Evolutionary conservation across 805 yeast genomes (phyloP), one percentile per base, ranked within the genome.

Genomic region (Naumovozyma baii): DNA sequence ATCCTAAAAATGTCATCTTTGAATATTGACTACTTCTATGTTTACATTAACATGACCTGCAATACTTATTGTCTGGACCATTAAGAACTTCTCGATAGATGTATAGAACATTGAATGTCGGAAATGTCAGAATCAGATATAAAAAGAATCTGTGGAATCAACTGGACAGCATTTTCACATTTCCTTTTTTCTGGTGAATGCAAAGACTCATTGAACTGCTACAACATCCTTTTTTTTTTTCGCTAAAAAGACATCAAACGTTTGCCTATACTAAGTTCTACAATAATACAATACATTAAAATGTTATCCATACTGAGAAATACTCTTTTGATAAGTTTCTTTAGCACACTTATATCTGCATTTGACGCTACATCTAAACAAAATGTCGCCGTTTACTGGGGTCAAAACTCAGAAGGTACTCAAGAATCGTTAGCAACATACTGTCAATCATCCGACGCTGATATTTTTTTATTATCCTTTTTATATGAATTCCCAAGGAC

Each of bases 351-450:
- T 9, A 29, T 29, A 12, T 26, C 25, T 10, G 60, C 65, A 13
- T 66, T 65, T 40, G 59, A 63, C 38, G 50, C 68, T 8, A 40
- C 58, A 14, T 59, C 77, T 28, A 67, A 71, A 35, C 54, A 68
- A 25, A 82, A 83, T 47, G 74, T 85, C 30, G 95, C 81, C 17
- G 69, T 83, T 5, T 86, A 86, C 63, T 86, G 95, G 95, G 95
- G 96, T 39, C 95, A 86, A 62, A 74, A 75, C 51, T 76, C 90
- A 13, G 78, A 73, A n/a, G 84, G 84, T 5, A 55, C 68, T 9
- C 78, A 74, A 49, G 62, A 64, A 40, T 45, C 55, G 2, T 42
- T 66, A 22, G 57, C 67, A 43, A 61, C 68, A 36, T 84, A 84
- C 66, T 86, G 96, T 69, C 66, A 68, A 42, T 68, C 76, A 37